Evolutionary conservation across 192 early-diverging fungal genomes (phyloP).

Genomic region (Entrophospora sp.): DNA sequence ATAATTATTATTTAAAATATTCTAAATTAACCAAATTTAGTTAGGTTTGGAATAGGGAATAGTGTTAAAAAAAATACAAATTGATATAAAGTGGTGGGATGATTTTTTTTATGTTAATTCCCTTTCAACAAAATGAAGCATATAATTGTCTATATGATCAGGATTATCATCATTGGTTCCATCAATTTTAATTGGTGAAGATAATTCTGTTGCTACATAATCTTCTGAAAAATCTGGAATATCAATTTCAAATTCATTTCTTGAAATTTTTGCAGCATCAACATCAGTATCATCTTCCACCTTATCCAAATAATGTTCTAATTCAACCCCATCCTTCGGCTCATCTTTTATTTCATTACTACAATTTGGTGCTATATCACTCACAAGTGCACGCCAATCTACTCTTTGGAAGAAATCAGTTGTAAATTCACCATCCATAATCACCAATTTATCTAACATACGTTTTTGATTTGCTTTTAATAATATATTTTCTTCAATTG

Average conservation of each 20-base stretch:
- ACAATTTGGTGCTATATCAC: slow-evolving; percentile 28
- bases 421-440: slow-evolving; percentile 71
- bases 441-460: slow-evolving; percentile 69
- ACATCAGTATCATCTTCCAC: slow-evolving; percentile 64
- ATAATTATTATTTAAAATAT: no score
- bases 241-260: slow-evolving; percentile 51
- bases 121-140: no score
- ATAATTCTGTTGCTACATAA: slow-evolving; percentile 7
- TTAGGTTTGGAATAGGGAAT: no score
- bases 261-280: slow-evolving; percentile 42
- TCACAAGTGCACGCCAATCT: slow-evolving; percentile 49
- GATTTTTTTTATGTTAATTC: no score
- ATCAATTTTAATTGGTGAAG: no score
- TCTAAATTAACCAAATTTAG: no score
- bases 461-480: slow-evolving; percentile 72
- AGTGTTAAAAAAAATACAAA: no score
- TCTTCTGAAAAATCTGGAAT: slow-evolving; percentile 53
- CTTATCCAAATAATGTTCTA: slow-evolving; percentile 49
- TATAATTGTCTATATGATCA: no score
- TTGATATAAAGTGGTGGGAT: no score
- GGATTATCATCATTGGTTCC: no score
- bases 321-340: slow-evolving; percentile 27
- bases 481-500: slow-evolving; percentile 72
- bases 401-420: slow-evolving; percentile 49
- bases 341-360: slow-evolving; percentile 23